These are phyloP conservation scores for Didymella pomorum DNA, from an alignment of 2,329 filamentous ascomycete species.

Conservation along the genomic window DNA sequence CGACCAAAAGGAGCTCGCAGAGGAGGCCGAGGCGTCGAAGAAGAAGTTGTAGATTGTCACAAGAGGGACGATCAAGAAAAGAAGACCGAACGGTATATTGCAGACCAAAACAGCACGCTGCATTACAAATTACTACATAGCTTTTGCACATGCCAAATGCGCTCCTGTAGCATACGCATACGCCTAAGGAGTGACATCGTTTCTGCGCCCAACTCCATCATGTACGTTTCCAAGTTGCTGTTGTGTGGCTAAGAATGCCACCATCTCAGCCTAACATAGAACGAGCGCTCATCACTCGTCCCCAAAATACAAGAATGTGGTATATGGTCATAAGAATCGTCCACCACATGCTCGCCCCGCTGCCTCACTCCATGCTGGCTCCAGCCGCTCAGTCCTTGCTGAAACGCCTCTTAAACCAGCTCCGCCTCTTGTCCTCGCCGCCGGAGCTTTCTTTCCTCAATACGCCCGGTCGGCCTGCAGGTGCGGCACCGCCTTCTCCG, in stretches of 20 bases:
- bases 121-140: slow-evolving; percentile 43
- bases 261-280: background rate
- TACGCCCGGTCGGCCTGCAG: slow-evolving; percentile 26
- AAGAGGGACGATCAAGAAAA: too few relatives aligned
- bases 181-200: slow-evolving; percentile 28
- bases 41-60: slow-evolving; percentile 41
- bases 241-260: background rate
- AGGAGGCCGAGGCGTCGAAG: slow-evolving; percentile 51
- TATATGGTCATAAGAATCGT: slow-evolving; percentile 19
- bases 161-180: slow-evolving; percentile 22
- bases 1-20: slow-evolving; percentile 66
- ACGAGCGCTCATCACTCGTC: background rate
- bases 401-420: slow-evolving; percentile 86
- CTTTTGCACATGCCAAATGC: slow-evolving; percentile 2
- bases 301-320: slow-evolving; percentile 14
- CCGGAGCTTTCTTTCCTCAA: slow-evolving; percentile 35
- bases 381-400: slow-evolving; percentile 64
- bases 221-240: background rate
- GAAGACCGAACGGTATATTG: too few relatives aligned
- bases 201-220: slow-evolving; percentile 22
- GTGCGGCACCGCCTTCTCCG: slow-evolving; percentile 23
- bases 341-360: slow-evolving; percentile 11
- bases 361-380: background rate
- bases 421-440: slow-evolving; percentile 73
- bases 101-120: slow-evolving; percentile 16